Base-by-base conservation (phyloP, 768 basidiomycete species). In the Podaxis carcinomalis region DNA sequence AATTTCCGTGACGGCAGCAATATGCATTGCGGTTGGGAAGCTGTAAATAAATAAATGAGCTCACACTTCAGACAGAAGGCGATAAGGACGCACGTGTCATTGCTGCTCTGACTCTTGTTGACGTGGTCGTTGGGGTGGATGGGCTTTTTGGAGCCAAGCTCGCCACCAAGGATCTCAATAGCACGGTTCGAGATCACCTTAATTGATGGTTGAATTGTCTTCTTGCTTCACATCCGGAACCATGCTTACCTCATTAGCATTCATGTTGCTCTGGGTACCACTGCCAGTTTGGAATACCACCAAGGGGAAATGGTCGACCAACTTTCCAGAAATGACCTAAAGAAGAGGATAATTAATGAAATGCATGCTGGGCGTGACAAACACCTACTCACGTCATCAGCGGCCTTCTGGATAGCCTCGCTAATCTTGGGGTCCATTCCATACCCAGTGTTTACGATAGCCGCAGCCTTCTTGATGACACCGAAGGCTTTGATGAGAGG, bases 111-210 rank as follows among this genome's bases (percentile, higher is more conserved):
- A 73, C 93, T 94, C 91, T 90, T 96, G 80, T 99, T 99, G 68
- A 98, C 95, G 75, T 99, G 97, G 71, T 99, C 97, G 74, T 99
- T 99, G 39, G 97, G 97, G 73, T 99, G 97, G 1, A 99, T 95
- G 7, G 97, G 97, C 68, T 82, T 93, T 82, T 98, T 99, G 50
- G 92, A 93, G 36, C 97, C 97, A 59, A 98, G 80, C 76, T 95
- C 83, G 16, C 97, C 97, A 5, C 97, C 97, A 62, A 98, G 86
- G 63, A 97, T 77, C 77, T 99, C 94, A 69, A 98, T 99, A 36
- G 97, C 97, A 62, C 96, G 88, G 74, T 99, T 99, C 25, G 95
- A 96, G 70, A 99, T 95, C 68, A 98, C 95, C 92, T 94, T 61
- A 36, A 53, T 25, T 59, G 36, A 51, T 53, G 21, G 46, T 54